Percentiles rank a stretch among this genome's conserved stretches.
phyloP scores from a whole-genome alignment of 2,329 filamentous ascomycete genomes.

The Teratosphaeria nubilosa region DNA sequence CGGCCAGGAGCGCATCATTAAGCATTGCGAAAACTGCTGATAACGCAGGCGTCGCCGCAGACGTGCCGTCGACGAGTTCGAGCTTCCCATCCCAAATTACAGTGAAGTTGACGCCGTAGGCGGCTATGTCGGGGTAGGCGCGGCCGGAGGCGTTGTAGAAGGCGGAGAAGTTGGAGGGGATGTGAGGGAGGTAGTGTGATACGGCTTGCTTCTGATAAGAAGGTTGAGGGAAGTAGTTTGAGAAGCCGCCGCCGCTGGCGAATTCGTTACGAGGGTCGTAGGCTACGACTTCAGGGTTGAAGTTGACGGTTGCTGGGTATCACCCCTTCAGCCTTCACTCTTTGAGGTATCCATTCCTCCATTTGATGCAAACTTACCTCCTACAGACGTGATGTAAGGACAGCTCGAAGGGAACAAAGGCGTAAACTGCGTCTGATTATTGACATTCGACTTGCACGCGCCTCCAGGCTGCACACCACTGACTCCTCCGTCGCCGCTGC shows the following conservation, averaged over 20 bases:
- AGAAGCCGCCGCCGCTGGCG: conserved; percentile 35
- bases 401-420: conserved; percentile 38
- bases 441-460: conserved; percentile 37
- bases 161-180: conserved; percentile 30
- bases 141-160: conserved; percentile 35
- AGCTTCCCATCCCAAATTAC: conserved; percentile 22
- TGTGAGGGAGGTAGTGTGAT: conserved; percentile 27
- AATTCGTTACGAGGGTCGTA: conserved; percentile 25
- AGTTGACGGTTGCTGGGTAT: conserved; percentile 32
- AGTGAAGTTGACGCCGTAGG: conserved; percentile 42
- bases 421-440: conserved; percentile 23
- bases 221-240: conserved; percentile 33
- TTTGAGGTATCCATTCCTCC: conserved; percentile 19
- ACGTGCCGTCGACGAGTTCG: neutral
- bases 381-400: conserved; percentile 40
- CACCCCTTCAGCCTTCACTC: conserved; percentile 14
- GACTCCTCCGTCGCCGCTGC: conserved; percentile 52
- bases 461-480: conserved; percentile 29
- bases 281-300: conserved; percentile 27
- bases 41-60: neutral
- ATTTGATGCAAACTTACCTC: conserved; percentile 22
- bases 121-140: conserved; percentile 37
- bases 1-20: conserved; percentile 50
- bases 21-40: conserved; percentile 40
- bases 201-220: conserved; percentile 35